phyloP scores from a whole-genome alignment of 2,329 filamentous ascomycete genomes.

The Fusarium xyrophilum region DNA sequence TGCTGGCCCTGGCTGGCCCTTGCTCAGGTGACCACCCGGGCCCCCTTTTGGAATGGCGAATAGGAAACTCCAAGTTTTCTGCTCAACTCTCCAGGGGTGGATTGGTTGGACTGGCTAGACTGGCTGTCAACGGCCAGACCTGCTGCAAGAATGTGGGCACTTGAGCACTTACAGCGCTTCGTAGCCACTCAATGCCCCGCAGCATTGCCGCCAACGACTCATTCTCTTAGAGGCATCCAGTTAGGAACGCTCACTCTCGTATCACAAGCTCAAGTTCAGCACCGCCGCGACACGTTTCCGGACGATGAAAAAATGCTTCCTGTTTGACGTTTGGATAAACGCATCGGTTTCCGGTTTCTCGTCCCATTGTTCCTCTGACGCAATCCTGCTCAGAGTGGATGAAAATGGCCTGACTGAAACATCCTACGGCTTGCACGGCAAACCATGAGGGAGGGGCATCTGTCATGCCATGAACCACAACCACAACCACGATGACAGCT shows the following conservation, averaged over 20 bases:
- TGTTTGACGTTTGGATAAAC: slow-evolving; percentile 30
- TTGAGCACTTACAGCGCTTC: slow-evolving; percentile 23
- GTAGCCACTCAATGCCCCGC: slow-evolving; percentile 35
- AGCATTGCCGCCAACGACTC: slow-evolving; percentile 30
- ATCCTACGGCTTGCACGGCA: slow-evolving; percentile 13
- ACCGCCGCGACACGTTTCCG: slow-evolving; percentile 17
- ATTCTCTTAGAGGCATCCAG: slow-evolving; percentile 36
- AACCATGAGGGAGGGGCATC: slow-evolving; percentile 8
- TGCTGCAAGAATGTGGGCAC: slow-evolving; percentile 13
- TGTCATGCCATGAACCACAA: slow-evolving; percentile 19
- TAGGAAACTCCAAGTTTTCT: slow-evolving; percentile 19
- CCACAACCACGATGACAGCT: slow-evolving; percentile 1
- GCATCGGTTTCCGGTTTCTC: slow-evolving; percentile 3
- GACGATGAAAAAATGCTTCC: neutral
- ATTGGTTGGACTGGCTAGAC: slow-evolving; percentile 3
- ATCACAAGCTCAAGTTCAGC: slow-evolving; percentile 16
- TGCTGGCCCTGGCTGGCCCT: slow-evolving; percentile 27
- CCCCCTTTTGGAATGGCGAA: slow-evolving; percentile 24
- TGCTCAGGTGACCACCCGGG: slow-evolving; percentile 20
- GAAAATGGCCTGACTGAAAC: slow-evolving; percentile 35
- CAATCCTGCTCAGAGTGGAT: slow-evolving; percentile 7
- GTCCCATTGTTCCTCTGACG: slow-evolving; percentile 27
- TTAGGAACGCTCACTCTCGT: slow-evolving; percentile 15
- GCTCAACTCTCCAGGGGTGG: slow-evolving; percentile 24
- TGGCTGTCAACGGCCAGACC: slow-evolving; percentile 26